Conservation (phyloP, 345 rosid species). For the Toxicodendron radicans region DNA sequence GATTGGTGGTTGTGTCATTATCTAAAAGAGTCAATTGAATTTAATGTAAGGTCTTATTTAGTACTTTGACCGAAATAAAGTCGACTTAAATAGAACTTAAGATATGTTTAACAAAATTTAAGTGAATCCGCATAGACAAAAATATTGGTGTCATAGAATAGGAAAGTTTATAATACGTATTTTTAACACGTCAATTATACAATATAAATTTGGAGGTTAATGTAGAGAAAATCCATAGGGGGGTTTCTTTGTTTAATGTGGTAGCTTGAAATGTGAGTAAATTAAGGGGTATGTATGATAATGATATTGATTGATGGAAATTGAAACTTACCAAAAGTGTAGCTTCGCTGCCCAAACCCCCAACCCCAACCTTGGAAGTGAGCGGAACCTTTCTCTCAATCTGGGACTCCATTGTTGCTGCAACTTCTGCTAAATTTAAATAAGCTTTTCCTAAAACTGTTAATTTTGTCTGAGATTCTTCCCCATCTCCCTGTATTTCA, state of each 20-base stretch:
- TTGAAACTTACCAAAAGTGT: constrained; percentile 31
- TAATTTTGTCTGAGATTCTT: constrained; percentile 20
- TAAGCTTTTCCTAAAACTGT: constrained; percentile 20
- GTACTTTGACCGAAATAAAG: no score
- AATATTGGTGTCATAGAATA: no score
- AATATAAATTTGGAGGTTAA: no score
- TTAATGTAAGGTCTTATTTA: no score
- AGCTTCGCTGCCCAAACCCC: constrained; percentile 23
- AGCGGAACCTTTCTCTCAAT: constrained; percentile 27
- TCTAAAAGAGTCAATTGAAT: no score
- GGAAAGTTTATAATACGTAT: no score
- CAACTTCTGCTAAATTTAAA: constrained; percentile 35
- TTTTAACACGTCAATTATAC: no score
- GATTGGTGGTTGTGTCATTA: no score
- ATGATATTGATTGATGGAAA: not conserved
- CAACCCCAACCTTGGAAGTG: constrained; percentile 21
- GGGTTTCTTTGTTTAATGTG: not conserved
- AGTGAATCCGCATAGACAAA: no score
- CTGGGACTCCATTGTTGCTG: constrained; percentile 21
- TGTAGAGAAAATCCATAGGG: not conserved
- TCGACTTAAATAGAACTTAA: no score
- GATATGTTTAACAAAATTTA: no score
- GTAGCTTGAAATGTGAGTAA: not conserved
- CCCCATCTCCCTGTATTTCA: constrained; percentile 22
- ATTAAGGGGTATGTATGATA: no score